Evolutionary conservation across 2,329 filamentous ascomycete species (phyloP).

Genomic region (Fusarium coffeatum): DNA sequence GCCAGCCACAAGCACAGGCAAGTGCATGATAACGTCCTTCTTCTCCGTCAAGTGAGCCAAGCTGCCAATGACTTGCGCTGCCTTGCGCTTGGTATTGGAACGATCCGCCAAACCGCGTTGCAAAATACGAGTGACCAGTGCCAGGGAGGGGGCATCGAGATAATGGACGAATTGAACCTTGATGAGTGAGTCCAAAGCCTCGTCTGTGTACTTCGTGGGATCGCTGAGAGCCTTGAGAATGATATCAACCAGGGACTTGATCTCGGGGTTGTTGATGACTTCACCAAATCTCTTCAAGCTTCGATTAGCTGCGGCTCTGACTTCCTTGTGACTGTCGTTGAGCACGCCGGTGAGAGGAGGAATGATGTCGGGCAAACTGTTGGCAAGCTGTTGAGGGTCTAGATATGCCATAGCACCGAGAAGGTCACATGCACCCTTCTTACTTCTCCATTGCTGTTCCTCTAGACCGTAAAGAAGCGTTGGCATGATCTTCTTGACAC

Average conservation of each 20-base stretch:
- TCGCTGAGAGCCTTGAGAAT: constrained; percentile 97
- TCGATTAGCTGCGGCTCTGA: constrained; percentile 89
- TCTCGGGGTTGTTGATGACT: constrained; percentile 97
- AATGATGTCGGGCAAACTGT: constrained; percentile 95
- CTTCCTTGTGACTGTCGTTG: constrained; percentile 98
- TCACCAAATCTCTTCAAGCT: constrained; percentile 98
- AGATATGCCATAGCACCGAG: constrained; percentile 98
- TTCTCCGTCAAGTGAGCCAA: constrained; percentile 96
- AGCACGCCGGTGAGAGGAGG: constrained; percentile 92
- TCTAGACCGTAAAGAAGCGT: constrained; percentile 92
- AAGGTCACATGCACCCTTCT: constrained; percentile 96
- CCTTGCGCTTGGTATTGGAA: constrained; percentile 95
- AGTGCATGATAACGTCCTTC: constrained; percentile 89
- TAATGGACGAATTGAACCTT: constrained; percentile 99
- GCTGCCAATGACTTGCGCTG: constrained; percentile 97
- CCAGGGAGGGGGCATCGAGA: constrained; percentile 94
- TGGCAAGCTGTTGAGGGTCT: constrained; percentile 91
- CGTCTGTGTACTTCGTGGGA: constrained; percentile 95
- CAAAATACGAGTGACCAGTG: constrained; percentile 92
- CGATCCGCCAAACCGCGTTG: constrained; percentile 91
- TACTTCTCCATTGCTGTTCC: constrained; percentile 96
- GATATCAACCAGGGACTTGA: constrained; percentile 90
- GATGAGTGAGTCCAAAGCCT: constrained; percentile 91
- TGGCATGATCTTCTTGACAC: constrained; percentile 93
- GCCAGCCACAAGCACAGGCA: constrained; percentile 92